A percentile compares a stretch with the other conserved stretches of the same genome.
phyloP scores from a whole-genome alignment of 371 early-diverging fungal species.

The Lichtheimia ornata region DNA sequence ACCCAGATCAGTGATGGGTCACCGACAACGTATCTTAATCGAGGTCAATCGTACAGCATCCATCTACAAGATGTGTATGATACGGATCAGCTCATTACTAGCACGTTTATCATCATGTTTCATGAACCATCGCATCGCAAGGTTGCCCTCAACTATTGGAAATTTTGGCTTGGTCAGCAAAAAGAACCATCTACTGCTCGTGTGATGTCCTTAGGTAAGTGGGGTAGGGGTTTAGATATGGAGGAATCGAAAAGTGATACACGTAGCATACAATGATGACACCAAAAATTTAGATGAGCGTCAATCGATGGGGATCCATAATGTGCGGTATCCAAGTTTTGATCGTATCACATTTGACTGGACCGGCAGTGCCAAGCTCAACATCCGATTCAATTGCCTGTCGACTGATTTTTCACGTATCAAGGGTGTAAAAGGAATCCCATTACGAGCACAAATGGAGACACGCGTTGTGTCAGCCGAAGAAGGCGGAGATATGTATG shows the following conservation, averaged over 20 bases:
- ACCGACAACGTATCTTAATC: conserved; percentile 66
- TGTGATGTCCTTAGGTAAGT: conserved; percentile 64
- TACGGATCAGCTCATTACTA: conserved; percentile 48
- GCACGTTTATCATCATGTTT: conserved; percentile 69
- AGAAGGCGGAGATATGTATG: conserved; percentile 6
- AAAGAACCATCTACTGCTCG: conserved; percentile 59
- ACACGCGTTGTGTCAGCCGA: not conserved
- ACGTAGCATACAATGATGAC: conserved; percentile 1
- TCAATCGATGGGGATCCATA: conserved; percentile 45
- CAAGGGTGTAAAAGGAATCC: conserved; percentile 86
- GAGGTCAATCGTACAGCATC: conserved; percentile 63
- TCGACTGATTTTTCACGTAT: conserved; percentile 84
- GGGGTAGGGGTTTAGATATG: not conserved
- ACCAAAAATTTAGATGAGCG: conserved; percentile 18
- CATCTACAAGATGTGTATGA: conserved; percentile 37
- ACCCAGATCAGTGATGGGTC: conserved; percentile 36
- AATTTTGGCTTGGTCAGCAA: conserved; percentile 80
- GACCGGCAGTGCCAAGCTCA: conserved; percentile 75
- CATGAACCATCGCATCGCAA: conserved; percentile 74
- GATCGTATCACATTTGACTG: conserved; percentile 78
- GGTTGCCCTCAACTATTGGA: conserved; percentile 72
- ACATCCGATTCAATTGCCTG: conserved; percentile 76
- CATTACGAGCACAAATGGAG: conserved; percentile 56
- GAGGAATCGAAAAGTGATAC: not conserved
- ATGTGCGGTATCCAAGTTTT: conserved; percentile 61